Evolutionary conservation across 1,139 yeast genomes (phyloP), one percentile per base, ranked within the genome.

Genomic region (Yamadazyma diospyri): DNA sequence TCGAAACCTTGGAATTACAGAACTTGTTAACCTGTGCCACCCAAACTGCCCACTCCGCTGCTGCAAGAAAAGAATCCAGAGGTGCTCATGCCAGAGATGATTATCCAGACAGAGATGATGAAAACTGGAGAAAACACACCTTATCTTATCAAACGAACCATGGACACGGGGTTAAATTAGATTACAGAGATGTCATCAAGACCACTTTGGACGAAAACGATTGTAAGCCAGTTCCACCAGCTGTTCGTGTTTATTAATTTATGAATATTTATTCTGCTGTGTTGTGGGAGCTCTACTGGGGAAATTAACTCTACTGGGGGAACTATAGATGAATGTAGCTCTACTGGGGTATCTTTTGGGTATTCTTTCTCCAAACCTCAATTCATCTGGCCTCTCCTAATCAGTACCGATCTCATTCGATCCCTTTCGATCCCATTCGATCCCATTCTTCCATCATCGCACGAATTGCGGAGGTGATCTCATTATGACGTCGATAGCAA

Each of bases 81-180:
- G 98, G 98, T 72, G 98, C 98, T 34, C 98, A 92, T 57, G 97
- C 98, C 44, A 84, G 97, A 73, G 98, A 92, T 65, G 98, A 92
- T 64, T 89, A 65, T 72, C 97, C 94, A 55, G 81, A 80, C 42
- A 87, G 98, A 79, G 95, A 92, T 57, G 98, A 92, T 60, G 88
- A 59, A 41, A 72, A 87, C 73, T 92, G 98, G 98, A 87, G 88
- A 94, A 92, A 92, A 73, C 98, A 92, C 69, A 78, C 97, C 33
- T 72, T 92, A 58, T 86, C 97, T 35, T 92, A 94, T 87, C 97
- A 92, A 72, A 56, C 64, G 39, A 62, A 66, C 27, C 71, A 72
- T 43, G 95, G 94, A 53, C 92, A 75, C 33, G 72, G 74, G 37
- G 88, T 87, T 34, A 67, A 61, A 40, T 78, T 92, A 66, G 81